Evolutionary conservation across 495 filamentous ascomycete species (phyloP), one percentile per base, ranked within the genome.

Genomic region (Wilcoxina mikolae): DNA sequence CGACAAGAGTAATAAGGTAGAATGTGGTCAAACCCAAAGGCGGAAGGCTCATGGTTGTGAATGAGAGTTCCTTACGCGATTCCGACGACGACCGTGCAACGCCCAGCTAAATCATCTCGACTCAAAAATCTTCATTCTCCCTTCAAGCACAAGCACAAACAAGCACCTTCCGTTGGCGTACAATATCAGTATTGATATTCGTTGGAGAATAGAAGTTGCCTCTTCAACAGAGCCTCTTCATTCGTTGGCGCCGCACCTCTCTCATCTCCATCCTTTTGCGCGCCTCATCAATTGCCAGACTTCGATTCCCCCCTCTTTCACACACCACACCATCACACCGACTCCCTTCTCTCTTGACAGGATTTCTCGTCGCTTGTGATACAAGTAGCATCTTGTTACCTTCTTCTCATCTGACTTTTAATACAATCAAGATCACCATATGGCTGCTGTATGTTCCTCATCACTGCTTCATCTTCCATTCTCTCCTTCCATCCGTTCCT

Each of bases 371-470:
- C 35, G 35, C 35, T 12, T 39, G 35, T 18, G 4, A 39, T 39
- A 39, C 35, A 39, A 39, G 35, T 39, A 39, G 20, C 35, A 18
- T 46, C 17, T 24, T 46, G 22, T 24, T 46, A 11, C 22, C 11
- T 46, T 46, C n/a, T 46, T 46, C 43, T 12, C 43, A 18, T 11
- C 23, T 17, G 22, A 18, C 15, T 24, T 46, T 46, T 46, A 46
- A 46, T 38, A 38, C 27, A n/a, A 1, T 39, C 23, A 35, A 39
- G 31, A 25, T 50, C 27, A 29, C 48, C 42, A 46, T 11, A 46
- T 46, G 43, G 22, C 43, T 46, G 22, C 43, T 46, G 43, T 46
- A 46, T 17, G 43, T 51, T 38, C 38, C 48, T 52, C 45, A 24
- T 23, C 48, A 28, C 54, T 12, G 15, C 55, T 53, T 27, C 20